Percentiles rank a stretch among this genome's conserved stretches.
These are phyloP conservation scores for Lodderomyces elongisporus DNA, from an alignment of 1,139 yeast genomes.

Conservation along the genomic window DNA sequence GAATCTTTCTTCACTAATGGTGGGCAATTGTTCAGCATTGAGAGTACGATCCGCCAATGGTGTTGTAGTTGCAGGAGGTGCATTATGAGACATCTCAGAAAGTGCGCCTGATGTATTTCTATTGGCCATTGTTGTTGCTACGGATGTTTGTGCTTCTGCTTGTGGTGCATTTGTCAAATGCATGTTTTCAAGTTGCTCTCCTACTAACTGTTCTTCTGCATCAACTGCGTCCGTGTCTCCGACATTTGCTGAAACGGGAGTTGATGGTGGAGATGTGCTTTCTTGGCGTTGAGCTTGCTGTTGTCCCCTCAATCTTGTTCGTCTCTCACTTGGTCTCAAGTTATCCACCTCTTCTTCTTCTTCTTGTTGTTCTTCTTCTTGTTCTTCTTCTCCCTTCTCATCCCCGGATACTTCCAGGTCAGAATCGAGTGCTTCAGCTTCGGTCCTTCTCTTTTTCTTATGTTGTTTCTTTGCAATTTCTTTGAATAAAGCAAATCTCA, in stretches of 20 bases:
- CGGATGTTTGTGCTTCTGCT: constrained; percentile 4
- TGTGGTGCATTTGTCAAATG: constrained; percentile 9
- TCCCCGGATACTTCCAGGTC: constrained; percentile 14
- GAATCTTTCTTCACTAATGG: constrained; percentile 48
- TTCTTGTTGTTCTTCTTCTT: constrained; percentile 21
- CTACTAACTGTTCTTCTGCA: constrained; percentile 11
- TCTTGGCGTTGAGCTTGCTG: constrained; percentile 12
- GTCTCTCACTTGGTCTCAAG: constrained; percentile 15
- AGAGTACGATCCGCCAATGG: constrained; percentile 26
- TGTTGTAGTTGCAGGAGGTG: background rate
- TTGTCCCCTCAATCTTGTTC: constrained; percentile 15
- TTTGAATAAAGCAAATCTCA: constrained; percentile 82
- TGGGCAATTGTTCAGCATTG: constrained; percentile 12
- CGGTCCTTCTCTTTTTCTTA: constrained; percentile 28
- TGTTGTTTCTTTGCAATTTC: constrained; percentile 48
- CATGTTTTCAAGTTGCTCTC: constrained; percentile 24
- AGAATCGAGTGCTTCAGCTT: constrained; percentile 19
- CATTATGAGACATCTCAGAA: constrained; percentile 3
- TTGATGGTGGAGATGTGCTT: constrained; percentile 11
- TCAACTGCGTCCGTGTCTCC: constrained; percentile 1
- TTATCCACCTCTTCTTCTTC: constrained; percentile 17
- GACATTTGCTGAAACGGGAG: constrained; percentile 7
- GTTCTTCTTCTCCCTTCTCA: too few species aligned
- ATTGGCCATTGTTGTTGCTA: background rate
- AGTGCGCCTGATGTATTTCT: constrained; percentile 5